These are phyloP conservation scores for Hypoxylon sp. DNA, from an alignment of 2,329 filamentous ascomycete genomes.

Conservation along the genomic window DNA sequence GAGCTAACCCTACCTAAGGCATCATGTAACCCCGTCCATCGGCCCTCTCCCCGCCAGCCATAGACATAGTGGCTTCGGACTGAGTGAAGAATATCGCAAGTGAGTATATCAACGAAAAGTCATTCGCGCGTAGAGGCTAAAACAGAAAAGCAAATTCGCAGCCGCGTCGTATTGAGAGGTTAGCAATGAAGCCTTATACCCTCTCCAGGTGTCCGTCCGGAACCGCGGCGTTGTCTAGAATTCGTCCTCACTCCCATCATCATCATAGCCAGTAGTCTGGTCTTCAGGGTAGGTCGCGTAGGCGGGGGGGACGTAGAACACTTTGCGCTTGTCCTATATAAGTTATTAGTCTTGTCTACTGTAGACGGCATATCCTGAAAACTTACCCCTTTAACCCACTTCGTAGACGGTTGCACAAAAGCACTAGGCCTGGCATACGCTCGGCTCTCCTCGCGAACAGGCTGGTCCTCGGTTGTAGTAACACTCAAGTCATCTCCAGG, in stretches of 20 bases:
- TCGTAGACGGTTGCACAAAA: not conserved
- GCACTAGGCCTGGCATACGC: not conserved
- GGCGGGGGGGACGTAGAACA: slow-evolving; percentile 13
- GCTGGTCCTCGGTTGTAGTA: not conserved
- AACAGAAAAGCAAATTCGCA: slow-evolving; percentile 1
- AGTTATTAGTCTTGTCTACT: slow-evolving; percentile 11
- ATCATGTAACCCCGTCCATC: slow-evolving; percentile 1
- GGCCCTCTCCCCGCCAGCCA: too few relatives aligned
- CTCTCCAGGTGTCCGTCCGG: not conserved
- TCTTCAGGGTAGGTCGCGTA: slow-evolving; percentile 1
- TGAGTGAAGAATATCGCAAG: too few relatives aligned
- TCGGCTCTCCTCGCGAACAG: not conserved
- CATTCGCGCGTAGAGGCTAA: not conserved
- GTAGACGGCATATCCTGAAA: not conserved
- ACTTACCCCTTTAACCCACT: slow-evolving; percentile 31
- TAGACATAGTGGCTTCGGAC: too few relatives aligned
- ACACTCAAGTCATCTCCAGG: not conserved
- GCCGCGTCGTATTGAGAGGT: not conserved
- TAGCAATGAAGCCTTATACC: not conserved
- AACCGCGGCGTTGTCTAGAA: not conserved
- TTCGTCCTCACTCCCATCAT: slow-evolving; percentile 1
- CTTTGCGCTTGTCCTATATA: slow-evolving; percentile 28
- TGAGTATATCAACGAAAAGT: not conserved
- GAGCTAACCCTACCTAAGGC: not conserved
- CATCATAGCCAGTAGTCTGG: not conserved